Evolutionary conservation across 164 flowering plant genomes (phyloP).

Genomic region (Nymphaea thermarum): DNA sequence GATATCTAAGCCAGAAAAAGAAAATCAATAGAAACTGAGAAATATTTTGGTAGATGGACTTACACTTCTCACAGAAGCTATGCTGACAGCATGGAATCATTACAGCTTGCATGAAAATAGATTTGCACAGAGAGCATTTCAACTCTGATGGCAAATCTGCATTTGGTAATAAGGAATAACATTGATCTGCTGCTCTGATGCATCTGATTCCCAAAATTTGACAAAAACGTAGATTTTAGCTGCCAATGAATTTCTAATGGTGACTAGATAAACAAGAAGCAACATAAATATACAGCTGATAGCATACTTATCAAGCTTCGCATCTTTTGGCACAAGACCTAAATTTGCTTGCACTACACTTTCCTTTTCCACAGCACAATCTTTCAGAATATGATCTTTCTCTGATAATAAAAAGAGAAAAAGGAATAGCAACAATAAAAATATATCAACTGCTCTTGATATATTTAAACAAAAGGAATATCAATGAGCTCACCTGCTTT

Average conservation of each 20-base stretch:
- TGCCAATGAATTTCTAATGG: not conserved
- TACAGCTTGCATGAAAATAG: conserved; percentile 55
- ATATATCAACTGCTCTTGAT: not conserved
- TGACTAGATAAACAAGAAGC: not conserved
- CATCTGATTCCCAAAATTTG: not conserved
- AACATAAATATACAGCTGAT: not conserved
- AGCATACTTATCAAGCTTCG: conserved; percentile 22
- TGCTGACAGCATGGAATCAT: conserved; percentile 87
- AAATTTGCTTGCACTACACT: conserved; percentile 7
- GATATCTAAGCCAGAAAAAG: no score
- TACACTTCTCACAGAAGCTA: conserved; percentile 68
- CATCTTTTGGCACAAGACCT: conserved; percentile 15
- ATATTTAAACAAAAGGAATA: conserved; percentile 3
- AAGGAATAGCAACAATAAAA: not conserved
- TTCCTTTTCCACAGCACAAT: conserved; percentile 8
- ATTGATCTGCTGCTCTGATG: conserved; percentile 15
- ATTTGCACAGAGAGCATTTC: conserved; percentile 54
- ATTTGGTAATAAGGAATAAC: conserved; percentile 14
- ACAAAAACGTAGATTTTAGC: no score
- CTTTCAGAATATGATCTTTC: not conserved
- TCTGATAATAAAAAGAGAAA: not conserved
- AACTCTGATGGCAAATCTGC: conserved; percentile 45
- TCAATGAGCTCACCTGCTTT: conserved; percentile 26
- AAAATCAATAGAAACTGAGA: no score
- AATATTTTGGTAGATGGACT: conserved; percentile 8